Evolutionary conservation across 1,284 basidiomycete species (phyloP).

Genomic region (Kalmanozyma brasiliensis): DNA sequence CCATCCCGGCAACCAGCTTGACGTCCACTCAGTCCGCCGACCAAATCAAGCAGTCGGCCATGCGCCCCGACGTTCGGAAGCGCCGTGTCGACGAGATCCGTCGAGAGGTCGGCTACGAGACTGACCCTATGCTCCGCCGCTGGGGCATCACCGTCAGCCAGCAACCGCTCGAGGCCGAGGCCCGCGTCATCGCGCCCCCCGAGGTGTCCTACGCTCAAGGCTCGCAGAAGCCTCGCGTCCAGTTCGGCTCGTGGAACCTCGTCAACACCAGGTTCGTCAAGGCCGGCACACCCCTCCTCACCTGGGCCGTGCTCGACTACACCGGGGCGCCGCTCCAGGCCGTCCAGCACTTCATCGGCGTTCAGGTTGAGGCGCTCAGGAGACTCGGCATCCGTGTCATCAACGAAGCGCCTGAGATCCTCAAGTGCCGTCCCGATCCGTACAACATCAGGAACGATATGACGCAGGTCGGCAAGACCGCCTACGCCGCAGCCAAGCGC

Average conservation of each 20-base stretch:
- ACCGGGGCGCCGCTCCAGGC: constrained; percentile 6
- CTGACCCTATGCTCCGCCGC: constrained; percentile 32
- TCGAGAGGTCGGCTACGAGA: constrained; percentile 45
- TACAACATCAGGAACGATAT: constrained; percentile 16
- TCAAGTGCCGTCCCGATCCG: constrained; percentile 2
- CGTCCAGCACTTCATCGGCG: constrained; percentile 19
- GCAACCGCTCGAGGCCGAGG: constrained; percentile 64
- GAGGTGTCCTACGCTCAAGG: constrained; percentile 49
- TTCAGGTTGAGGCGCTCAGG: constrained; percentile 18
- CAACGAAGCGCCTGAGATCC: constrained; percentile 15
- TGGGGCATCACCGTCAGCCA: constrained; percentile 69
- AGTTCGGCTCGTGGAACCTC: constrained; percentile 59
- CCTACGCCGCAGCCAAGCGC: constrained; percentile 17
- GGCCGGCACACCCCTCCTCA: constrained; percentile 27
- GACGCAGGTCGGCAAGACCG: constrained; percentile 13
- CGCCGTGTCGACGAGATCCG: constrained; percentile 43
- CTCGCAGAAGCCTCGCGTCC: constrained; percentile 67
- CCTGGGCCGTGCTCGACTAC: constrained; percentile 54
- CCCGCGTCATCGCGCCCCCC: constrained; percentile 66
- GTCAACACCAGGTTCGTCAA: constrained; percentile 34
- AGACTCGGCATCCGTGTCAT: constrained; percentile 36
- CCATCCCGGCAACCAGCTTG: constrained; percentile 42
- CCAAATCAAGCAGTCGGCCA: constrained; percentile 42
- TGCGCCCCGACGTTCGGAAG: constrained; percentile 34
- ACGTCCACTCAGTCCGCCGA: constrained; percentile 38